Conservation (phyloP, 1,284 basidiomycete genomes). For the Vanrija sp. region DNA sequence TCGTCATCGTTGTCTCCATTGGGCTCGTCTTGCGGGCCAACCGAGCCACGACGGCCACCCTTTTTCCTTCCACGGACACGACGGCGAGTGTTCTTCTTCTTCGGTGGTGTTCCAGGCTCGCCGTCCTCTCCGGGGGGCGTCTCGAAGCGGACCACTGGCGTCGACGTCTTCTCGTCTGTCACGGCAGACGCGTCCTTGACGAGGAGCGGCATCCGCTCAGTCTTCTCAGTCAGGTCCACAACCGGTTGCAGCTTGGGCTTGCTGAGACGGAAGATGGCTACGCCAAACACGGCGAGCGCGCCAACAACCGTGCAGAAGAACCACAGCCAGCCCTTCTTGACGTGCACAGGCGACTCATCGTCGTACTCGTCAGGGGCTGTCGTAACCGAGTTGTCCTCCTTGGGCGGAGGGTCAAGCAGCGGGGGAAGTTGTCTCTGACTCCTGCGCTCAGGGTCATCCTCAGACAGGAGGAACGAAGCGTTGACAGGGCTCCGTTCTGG, state of each 20-base stretch:
- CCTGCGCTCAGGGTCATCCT: constrained; percentile 26
- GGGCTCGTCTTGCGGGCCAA: constrained; percentile 54
- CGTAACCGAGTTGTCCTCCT: constrained; percentile 1
- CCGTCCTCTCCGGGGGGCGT: constrained; percentile 3
- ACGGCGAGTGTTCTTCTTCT: constrained; percentile 36
- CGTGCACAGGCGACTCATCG: too few relatives aligned
- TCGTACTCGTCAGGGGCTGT: too few relatives aligned
- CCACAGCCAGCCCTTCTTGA: too few relatives aligned
- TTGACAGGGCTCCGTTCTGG: constrained; percentile 33
- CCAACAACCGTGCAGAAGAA: too few relatives aligned
- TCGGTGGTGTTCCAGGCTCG: constrained; percentile 9
- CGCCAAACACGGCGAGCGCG: too few relatives aligned
- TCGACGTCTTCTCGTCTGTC: constrained; percentile 1
- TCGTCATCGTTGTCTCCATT: constrained; percentile 47
- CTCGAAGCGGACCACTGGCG: constrained; percentile 16
- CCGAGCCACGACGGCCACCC: constrained; percentile 19
- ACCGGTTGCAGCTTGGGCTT: too few relatives aligned
- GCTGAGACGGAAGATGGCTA: too few relatives aligned
- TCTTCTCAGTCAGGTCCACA: too few relatives aligned
- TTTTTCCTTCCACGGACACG: constrained; percentile 38
- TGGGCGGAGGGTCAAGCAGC: constrained; percentile 39
- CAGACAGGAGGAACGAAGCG: constrained; percentile 38
- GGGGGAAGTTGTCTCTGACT: constrained; percentile 20
- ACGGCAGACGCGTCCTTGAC: not conserved
- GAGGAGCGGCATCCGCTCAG: too few relatives aligned